Evolutionary conservation across 129 eudicot genomes (phyloP), one percentile per base, ranked within the genome.

Genomic region (Centella asiatica): DNA sequence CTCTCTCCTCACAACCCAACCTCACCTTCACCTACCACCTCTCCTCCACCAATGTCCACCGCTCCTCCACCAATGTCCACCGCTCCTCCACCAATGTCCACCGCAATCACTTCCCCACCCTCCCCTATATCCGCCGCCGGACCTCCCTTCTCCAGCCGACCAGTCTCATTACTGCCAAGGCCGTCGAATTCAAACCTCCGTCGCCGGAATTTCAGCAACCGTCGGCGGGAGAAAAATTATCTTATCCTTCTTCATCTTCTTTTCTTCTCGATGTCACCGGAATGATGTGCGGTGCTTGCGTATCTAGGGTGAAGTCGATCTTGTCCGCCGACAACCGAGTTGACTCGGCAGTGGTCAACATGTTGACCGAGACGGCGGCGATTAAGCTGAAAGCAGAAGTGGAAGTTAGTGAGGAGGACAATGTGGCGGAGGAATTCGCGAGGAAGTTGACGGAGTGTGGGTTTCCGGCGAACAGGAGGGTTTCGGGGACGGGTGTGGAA

Each of bases 231-330:
- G 69, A 46, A 17, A 68, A 71, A 39, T 5, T 6, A 0, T 42
- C 31, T 24, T 26, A 24, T n/a, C 10, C 57, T 24, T 9, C 57
- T 24, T 24, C 57, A 4, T 28, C 83, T 10, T 78, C 90, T 0
- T 66, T 89, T 1, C 82, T 89, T 5, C 90, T 89, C 20, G 95
- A 85, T 23, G 97, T 89, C 2, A 73, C 84, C 6, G 97, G 97
- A n/a, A 89, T 89, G 97, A 80, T 89, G 95, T 85, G 92, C 57
- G 95, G 90, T 69, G 95, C 83, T 51, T 85, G 97, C 74, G 95
- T 74, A 0, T 68, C 95, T 27, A 95, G 97, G 32, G 95, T 89
- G 46, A 89, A 89, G 75, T 58, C 87, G 29, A 80, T 89, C 22
- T 9, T 89, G 34, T 36, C 78, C 36, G 63, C 84, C 7, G 97